Evolutionary conservation across 2,329 filamentous ascomycete genomes (phyloP).

Genomic region (Hysterium pulicare): DNA sequence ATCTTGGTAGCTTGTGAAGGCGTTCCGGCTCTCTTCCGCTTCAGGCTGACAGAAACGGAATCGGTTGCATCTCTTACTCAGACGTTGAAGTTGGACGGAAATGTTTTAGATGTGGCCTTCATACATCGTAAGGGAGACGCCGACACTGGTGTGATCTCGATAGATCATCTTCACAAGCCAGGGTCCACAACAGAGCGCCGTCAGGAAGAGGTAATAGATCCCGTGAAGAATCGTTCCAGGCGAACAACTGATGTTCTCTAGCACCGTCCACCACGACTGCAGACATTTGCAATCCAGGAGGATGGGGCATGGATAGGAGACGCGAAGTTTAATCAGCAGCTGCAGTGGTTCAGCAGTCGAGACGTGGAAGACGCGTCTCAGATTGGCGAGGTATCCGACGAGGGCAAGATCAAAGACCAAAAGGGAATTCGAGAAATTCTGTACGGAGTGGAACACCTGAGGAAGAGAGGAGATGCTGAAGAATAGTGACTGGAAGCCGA

Average conservation of each 20-base stretch:
- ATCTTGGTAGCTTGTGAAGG: conserved; percentile 44
- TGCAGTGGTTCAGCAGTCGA: conserved; percentile 18
- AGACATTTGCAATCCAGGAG: conserved; percentile 19
- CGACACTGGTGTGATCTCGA: conserved; percentile 44
- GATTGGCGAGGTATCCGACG: background rate
- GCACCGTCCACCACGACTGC: conserved; percentile 20
- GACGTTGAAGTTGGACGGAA: conserved; percentile 57
- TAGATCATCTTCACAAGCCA: conserved; percentile 53
- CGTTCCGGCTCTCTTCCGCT: conserved; percentile 62
- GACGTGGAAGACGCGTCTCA: conserved; percentile 1
- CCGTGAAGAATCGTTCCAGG: conserved; percentile 7
- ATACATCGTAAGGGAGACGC: conserved; percentile 11
- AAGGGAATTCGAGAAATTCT: conserved; percentile 44
- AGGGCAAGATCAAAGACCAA: conserved; percentile 23
- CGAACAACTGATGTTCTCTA: conserved; percentile 10
- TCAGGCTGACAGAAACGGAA: conserved; percentile 51
- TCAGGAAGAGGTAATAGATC: conserved; percentile 25
- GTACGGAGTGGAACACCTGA: conserved; percentile 48
- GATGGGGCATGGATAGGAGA: conserved; percentile 25
- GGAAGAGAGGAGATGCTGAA: conserved; percentile 44
- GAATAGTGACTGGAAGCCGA: conserved; percentile 19
- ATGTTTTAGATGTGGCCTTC: conserved; percentile 58
- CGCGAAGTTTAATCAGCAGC: conserved; percentile 7
- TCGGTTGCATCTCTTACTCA: conserved; percentile 41
- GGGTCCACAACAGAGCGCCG: conserved; percentile 46